Percentiles rank a stretch among this genome's conserved stretches.
Evolutionary conservation across 257 asterid species (phyloP).

Genomic region (Rubia yunnanensis): DNA sequence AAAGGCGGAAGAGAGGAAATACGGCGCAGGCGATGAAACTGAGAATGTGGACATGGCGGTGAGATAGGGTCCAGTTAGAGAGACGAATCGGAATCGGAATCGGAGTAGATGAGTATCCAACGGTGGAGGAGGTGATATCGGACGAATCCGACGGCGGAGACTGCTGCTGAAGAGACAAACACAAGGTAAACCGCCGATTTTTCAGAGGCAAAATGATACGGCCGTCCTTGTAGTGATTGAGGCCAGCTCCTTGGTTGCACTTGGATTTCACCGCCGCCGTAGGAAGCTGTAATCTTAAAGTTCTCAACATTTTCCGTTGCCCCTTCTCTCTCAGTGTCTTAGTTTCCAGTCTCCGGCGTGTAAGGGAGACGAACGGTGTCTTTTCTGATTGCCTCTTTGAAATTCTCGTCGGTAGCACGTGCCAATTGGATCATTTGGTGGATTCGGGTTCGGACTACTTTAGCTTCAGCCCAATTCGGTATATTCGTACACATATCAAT

Average conservation of each 20-base stretch:
- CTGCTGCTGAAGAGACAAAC: constrained; percentile 6
- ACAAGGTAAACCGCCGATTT: not conserved
- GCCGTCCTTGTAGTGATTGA: not conserved
- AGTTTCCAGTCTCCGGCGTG: not conserved
- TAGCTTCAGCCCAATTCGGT: too few relatives aligned
- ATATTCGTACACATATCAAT: too few relatives aligned
- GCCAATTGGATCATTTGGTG: too few relatives aligned
- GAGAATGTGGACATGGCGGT: constrained; percentile 61
- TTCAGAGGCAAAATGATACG: constrained; percentile 9
- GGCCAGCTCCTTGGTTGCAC: not conserved
- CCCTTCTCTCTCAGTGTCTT: not conserved
- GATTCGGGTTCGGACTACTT: too few relatives aligned
- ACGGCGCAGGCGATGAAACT: constrained; percentile 76
- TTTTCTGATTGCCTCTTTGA: constrained; percentile 1
- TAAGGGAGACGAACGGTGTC: not conserved
- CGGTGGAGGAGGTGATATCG: constrained; percentile 35
- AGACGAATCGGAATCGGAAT: constrained; percentile 17
- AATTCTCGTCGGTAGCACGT: not conserved
- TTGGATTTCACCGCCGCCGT: constrained; percentile 6
- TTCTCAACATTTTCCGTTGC: constrained; percentile 32
- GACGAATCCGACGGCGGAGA: constrained; percentile 18
- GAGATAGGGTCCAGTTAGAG: constrained; percentile 40
- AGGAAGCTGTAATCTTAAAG: constrained; percentile 29
- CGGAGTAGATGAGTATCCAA: constrained; percentile 30
- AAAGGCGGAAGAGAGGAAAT: constrained; percentile 12